Base-by-base conservation (phyloP, 352 stramenopile genomes). In the Elongisporangium undulatum region DNA sequence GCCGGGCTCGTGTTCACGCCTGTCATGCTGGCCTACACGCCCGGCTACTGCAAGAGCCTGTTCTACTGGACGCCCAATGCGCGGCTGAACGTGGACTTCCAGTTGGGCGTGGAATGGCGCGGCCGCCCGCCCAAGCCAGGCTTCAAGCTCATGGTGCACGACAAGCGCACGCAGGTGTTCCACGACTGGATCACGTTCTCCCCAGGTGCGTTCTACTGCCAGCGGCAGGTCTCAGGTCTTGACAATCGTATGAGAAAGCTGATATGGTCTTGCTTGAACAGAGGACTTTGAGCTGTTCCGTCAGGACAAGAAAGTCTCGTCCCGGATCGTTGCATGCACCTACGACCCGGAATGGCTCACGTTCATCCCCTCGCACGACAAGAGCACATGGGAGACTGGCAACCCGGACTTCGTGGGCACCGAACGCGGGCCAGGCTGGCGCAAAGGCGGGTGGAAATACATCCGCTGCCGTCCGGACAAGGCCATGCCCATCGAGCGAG, bases 141-240 rank as follows among this genome's bases (percentile, higher is more conserved):
- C 4, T 95, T 92, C 68, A 95, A 95, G 65, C 66, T 95, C 26
- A 73, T 93, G 56, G 70, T 92, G 19, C 86, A 89, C 69, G 84
- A 95, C 54, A 95, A 94, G 53, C 77, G 85, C 49, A 92, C 85
- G 53, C 83, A 86, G 41, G 66, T 90, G 24, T 95, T 94, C 60
- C 84, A 94, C 55, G 86, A 95, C 67, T 95, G 86, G 86, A 84
- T 95, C 67, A 93, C 84, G 10, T 89, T 95, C 63, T 62, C 84
- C n/a, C 60, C 72, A 65, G 82, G 82, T 92, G 69, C 13, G 24
- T 48, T 45, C 39, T n/a, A n/a, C n/a, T n/a, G n/a, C n/a, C n/a
- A n/a, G n/a, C n/a, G n/a, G n/a, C n/a, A n/a, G n/a, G n/a, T n/a
- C n/a, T n/a, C n/a, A n/a, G n/a, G n/a, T n/a, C n/a, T n/a, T n/a